Conservation (phyloP, 2,329 filamentous ascomycete genomes). For the Purpureocillium takamizusanense region DNA sequence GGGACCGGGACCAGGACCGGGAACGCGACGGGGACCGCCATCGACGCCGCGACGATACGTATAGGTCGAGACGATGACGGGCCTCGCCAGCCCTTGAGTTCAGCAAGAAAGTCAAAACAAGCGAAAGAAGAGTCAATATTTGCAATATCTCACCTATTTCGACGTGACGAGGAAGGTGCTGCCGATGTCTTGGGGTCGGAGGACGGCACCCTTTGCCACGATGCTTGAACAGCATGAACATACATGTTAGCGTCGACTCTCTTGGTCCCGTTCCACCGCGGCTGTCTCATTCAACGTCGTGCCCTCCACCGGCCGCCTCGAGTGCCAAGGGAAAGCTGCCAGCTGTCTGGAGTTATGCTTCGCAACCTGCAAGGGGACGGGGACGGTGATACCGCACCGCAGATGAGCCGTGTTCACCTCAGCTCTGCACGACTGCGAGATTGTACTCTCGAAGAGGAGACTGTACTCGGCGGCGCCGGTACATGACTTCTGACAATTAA, state of each 20-base stretch:
- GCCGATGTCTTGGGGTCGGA: no score
- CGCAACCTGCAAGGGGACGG: constrained; percentile 1
- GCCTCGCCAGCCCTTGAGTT: not conserved
- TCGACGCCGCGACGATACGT: constrained; percentile 3
- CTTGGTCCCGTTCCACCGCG: not conserved
- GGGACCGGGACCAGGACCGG: constrained; percentile 19
- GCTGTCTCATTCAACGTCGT: constrained; percentile 4
- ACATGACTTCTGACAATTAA: no score
- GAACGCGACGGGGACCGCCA: constrained; percentile 6
- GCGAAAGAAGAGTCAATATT: no score
- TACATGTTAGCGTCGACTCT: no score
- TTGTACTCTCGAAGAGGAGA: no score
- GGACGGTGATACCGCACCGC: not conserved
- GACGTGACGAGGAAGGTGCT: not conserved
- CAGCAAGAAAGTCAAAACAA: not conserved
- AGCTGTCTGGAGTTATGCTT: constrained; percentile 1
- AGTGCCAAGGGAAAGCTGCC: constrained; percentile 1
- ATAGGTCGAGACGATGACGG: constrained; percentile 4
- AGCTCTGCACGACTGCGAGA: no score
- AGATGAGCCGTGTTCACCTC: no score
- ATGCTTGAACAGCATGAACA: no score
- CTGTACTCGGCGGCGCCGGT: no score
- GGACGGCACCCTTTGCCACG: no score
- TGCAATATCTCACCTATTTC: no score
- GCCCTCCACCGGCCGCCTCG: not conserved